Conservation (phyloP, 2,329 filamentous ascomycete species). For the Trichoderma arundinaceum region DNA sequence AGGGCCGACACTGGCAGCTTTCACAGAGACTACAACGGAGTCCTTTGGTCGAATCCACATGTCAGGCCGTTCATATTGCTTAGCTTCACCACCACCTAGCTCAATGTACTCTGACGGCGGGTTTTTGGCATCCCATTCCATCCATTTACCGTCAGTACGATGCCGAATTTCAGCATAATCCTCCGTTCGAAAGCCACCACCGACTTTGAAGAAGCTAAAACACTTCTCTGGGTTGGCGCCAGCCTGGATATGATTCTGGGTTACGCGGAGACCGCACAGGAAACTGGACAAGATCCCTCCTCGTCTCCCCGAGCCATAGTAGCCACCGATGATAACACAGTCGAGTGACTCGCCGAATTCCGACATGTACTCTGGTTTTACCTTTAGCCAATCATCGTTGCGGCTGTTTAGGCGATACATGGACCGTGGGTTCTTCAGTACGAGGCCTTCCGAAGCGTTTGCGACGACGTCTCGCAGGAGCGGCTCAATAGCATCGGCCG, state of each 20-base stretch:
- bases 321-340: constrained; percentile 86
- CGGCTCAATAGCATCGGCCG: constrained; percentile 75
- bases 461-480: constrained; percentile 82
- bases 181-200: constrained; percentile 84
- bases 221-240: constrained; percentile 73
- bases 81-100: constrained; percentile 74
- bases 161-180: constrained; percentile 87
- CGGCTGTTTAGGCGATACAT: constrained; percentile 86
- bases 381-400: constrained; percentile 97
- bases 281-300: constrained; percentile 86
- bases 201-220: constrained; percentile 96
- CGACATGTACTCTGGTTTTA: constrained; percentile 98
- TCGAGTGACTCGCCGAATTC: constrained; percentile 95
- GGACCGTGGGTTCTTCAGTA: constrained; percentile 91
- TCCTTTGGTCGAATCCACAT: constrained; percentile 91
- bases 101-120: constrained; percentile 81
- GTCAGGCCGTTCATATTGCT: constrained; percentile 79
- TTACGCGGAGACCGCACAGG: constrained; percentile 82
- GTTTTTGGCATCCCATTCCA: constrained; percentile 76
- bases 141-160: constrained; percentile 90
- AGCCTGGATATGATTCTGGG: constrained; percentile 67
- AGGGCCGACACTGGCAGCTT: constrained; percentile 77
- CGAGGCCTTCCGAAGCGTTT: constrained; percentile 85
- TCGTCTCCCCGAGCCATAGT: constrained; percentile 85
- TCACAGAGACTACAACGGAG: constrained; percentile 85